Evolutionary conservation across 805 yeast species (phyloP).

Genomic region (Pichia heedii): DNA sequence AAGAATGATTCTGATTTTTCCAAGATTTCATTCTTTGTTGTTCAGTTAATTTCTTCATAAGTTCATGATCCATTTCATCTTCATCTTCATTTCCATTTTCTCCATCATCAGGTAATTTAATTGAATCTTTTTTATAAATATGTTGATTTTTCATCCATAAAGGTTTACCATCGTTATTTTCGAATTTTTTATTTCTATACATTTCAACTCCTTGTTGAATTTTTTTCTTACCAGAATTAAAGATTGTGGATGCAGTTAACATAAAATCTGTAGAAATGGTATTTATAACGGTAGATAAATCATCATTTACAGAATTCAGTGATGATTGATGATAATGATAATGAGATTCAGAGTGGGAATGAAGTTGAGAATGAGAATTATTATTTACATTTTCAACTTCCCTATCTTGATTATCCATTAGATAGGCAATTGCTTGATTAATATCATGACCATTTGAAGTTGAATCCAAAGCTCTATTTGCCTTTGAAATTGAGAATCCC

Average conservation of each 20-base stretch:
- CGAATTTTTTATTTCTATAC: slow-evolving; percentile 33
- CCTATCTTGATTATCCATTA: too few species aligned
- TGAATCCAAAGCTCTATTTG: slow-evolving; percentile 48
- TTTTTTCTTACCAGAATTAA: slow-evolving; percentile 51
- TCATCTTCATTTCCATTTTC: slow-evolving; percentile 39
- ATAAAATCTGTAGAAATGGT: slow-evolving; percentile 45
- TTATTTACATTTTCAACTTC: too few species aligned
- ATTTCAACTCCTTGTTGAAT: slow-evolving; percentile 55
- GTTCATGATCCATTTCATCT: slow-evolving; percentile 29
- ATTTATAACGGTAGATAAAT: too few species aligned
- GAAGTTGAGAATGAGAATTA: too few species aligned
- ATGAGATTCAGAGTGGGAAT: not conserved
- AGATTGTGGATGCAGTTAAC: slow-evolving; percentile 49
- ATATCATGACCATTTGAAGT: slow-evolving; percentile 47
- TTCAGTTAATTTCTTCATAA: slow-evolving; percentile 25
- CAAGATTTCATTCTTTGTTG: slow-evolving; percentile 15
- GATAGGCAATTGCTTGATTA: slow-evolving; percentile 53
- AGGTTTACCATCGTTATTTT: slow-evolving; percentile 36
- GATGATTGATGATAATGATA: slow-evolving; percentile 13
- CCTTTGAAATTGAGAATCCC: slow-evolving; percentile 61
- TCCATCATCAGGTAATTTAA: slow-evolving; percentile 27
- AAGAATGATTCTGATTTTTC: too few species aligned
- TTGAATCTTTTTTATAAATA: slow-evolving; percentile 35
- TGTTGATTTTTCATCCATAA: slow-evolving; percentile 67
- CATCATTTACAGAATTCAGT: slow-evolving; percentile 33